These are phyloP conservation scores for Sporopachydermia lactativora DNA, from an alignment of 805 yeast genomes.

Conservation along the genomic window DNA sequence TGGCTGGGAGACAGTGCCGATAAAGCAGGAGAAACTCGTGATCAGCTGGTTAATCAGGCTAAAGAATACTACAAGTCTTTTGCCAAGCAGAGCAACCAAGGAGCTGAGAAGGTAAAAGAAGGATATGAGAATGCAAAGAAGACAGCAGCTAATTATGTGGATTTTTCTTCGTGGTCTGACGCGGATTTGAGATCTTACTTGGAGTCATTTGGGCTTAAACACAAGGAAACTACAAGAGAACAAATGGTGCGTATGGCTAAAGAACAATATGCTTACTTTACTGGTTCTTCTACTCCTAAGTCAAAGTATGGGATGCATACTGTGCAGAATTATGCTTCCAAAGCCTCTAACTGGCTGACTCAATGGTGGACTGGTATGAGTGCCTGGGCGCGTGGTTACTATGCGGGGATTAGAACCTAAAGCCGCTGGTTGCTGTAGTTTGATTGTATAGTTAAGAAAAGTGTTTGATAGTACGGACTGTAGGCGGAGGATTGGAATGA, in stretches of 20 bases:
- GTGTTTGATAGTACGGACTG: too few species aligned
- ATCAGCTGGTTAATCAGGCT: constrained; percentile 31
- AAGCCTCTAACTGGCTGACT: background rate
- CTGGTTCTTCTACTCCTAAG: background rate
- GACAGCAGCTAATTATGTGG: constrained; percentile 24
- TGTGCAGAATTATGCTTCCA: background rate
- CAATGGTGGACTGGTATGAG: background rate
- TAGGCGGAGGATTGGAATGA: too few species aligned
- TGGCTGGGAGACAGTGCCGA: constrained; percentile 35
- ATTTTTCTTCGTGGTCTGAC: constrained; percentile 29
- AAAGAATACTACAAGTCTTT: constrained; percentile 22
- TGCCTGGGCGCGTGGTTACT: background rate
- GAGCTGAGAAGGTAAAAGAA: constrained; percentile 24
- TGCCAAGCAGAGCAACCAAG: constrained; percentile 11
- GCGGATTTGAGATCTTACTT: constrained; percentile 44
- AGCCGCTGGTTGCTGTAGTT: too few species aligned
- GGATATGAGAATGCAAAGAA: constrained; percentile 24
- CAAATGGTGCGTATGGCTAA: background rate
- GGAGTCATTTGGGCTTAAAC: constrained; percentile 24
- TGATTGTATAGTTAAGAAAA: too few species aligned
- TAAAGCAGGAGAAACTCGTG: constrained; percentile 26
- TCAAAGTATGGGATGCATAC: background rate
- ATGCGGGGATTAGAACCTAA: background rate
- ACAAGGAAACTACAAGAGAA: background rate
- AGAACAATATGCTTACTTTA: background rate